phyloP scores from a whole-genome alignment of 345 rosid genomes.

The Salix suchowensis region DNA sequence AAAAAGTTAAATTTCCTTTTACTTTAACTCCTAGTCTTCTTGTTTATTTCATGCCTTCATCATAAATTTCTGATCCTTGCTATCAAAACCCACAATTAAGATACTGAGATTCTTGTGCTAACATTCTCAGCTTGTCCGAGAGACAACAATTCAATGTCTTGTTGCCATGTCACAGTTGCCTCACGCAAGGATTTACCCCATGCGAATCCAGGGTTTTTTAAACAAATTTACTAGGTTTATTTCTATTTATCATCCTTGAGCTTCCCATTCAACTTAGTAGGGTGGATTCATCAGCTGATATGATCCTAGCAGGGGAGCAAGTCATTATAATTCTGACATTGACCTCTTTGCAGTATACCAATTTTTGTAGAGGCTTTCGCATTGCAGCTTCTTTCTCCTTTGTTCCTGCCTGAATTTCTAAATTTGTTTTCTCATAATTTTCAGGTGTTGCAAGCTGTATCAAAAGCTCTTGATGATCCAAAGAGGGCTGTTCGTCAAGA shows the following conservation, averaged over 20 bases:
- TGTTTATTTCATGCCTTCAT: too few relatives aligned
- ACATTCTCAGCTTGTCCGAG: constrained; percentile 61
- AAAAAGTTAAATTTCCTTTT: neutral
- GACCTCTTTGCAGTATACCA: neutral
- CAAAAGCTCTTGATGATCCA: constrained; percentile 70
- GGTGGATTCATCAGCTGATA: too few relatives aligned
- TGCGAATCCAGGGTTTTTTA: constrained; percentile 69
- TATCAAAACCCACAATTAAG: too few relatives aligned
- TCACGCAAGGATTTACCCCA: constrained; percentile 60
- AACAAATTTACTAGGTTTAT: neutral
- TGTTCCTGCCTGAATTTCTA: neutral
- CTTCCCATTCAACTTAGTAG: too few relatives aligned
- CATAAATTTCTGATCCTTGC: neutral
- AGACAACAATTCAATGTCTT: constrained; percentile 86
- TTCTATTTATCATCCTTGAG: neutral
- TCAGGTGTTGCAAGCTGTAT: constrained; percentile 60
- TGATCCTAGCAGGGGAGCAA: neutral
- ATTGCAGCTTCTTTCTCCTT: neutral
- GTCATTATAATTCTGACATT: neutral
- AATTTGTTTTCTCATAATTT: neutral
- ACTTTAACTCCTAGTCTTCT: neutral
- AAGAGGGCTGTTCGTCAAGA: constrained; percentile 80
- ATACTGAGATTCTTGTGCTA: too few relatives aligned
- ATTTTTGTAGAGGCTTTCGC: neutral
- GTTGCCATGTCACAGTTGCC: constrained; percentile 65